Evolutionary conservation across 2,329 filamentous ascomycete species (phyloP).

Genomic region (Colletotrichum sp.): DNA sequence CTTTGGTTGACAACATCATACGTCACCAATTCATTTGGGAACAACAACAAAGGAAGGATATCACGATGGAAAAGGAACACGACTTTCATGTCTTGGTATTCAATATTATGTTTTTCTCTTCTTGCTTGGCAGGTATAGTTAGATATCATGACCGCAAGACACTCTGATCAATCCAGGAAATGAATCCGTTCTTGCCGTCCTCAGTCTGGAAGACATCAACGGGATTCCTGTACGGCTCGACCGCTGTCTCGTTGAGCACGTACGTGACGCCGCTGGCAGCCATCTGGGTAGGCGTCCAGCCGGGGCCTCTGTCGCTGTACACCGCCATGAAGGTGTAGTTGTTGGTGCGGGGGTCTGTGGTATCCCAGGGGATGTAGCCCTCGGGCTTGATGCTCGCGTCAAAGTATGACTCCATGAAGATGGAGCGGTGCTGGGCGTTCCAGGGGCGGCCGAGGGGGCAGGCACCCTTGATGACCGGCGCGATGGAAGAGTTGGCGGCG

Average conservation of each 20-base stretch:
- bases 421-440: slow-evolving; percentile 61
- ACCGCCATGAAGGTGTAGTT: slow-evolving; percentile 62
- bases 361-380: slow-evolving; percentile 61
- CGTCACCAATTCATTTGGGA: background rate
- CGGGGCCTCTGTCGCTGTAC: slow-evolving; percentile 55
- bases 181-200: slow-evolving; percentile 3
- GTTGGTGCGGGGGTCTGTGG: slow-evolving; percentile 40
- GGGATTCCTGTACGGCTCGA: slow-evolving; percentile 26
- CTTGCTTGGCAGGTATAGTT: background rate
- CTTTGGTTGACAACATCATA: background rate
- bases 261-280: slow-evolving; percentile 42
- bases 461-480: slow-evolving; percentile 37
- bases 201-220: slow-evolving; percentile 15
- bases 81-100: background rate
- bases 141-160: slow-evolving; percentile 8
- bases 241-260: slow-evolving; percentile 44
- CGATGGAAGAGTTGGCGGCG: slow-evolving; percentile 57
- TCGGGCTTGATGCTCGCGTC: slow-evolving; percentile 56
- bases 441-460: slow-evolving; percentile 68
- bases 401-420: slow-evolving; percentile 60
- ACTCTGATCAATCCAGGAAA: slow-evolving; percentile 19
- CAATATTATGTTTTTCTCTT: background rate
- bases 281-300: slow-evolving; percentile 55
- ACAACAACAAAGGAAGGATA: background rate
- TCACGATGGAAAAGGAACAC: background rate